Base-by-base conservation (phyloP, 805 yeast genomes). In the Candida ponderosae region DNA sequence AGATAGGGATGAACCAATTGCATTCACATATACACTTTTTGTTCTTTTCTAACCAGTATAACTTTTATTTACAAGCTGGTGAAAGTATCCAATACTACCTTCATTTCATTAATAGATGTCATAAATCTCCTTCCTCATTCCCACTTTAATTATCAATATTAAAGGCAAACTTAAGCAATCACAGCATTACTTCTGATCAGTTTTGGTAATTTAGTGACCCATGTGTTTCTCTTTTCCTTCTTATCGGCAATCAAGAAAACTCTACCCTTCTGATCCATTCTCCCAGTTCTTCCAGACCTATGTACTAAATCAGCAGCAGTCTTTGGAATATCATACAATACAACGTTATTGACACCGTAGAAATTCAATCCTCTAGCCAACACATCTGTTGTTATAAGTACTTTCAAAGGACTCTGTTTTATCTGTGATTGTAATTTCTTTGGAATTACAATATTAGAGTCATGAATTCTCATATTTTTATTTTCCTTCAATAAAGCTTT, bases 261-360 rank as follows among this genome's bases (percentile, higher is more conserved):
- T 42, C 96, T 71, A 13, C 98, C 98, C 28, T 81, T 70, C 51
- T 81, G 87, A 32, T 82, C 84, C 83, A 89, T 80, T 56, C 98
- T 66, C 3, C 96, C 97, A 0, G 97, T 90, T 61, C 98, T 74
- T 2, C 98, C 98, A 1, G 86, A 81, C 43, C 98, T 68, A 56
- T 90, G 97, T 17, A 90, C 77, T 41, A 90, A 65, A 59, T 90
- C 97, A 16, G 86, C 79, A 0, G 96, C 75, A 5, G 82, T 79
- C 37, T 73, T 72, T 6, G 98, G 98, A 32, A 88, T 75, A 53
- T 90, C 97, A 63, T 80, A 81, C 35, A 93, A 62, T 20, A 90
- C 68, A 11, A 90, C 85, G 48, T 88, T 88, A 46, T 88, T 72
- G 23, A 93, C 76, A 15, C 83, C 83, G 38, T 73, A 71, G 60